A percentile compares a stretch with the other conserved stretches of the same genome.
Evolutionary conservation across 2,329 filamentous ascomycete species (phyloP).

Genomic region (Colletotrichum coccodes): DNA sequence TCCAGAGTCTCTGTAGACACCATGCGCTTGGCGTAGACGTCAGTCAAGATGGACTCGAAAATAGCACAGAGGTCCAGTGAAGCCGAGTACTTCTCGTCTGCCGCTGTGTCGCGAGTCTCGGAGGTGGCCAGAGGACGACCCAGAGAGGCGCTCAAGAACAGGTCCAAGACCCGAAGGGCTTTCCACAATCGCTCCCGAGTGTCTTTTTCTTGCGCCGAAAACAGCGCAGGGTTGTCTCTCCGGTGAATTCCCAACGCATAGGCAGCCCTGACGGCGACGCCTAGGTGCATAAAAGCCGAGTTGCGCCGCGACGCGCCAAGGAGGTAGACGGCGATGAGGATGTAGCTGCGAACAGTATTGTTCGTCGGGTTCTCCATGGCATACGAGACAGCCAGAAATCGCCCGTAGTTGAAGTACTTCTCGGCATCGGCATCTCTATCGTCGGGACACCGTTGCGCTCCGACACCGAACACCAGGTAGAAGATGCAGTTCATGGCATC

Average conservation of each 20-base stretch:
- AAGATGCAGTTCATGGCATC: constrained; percentile 34
- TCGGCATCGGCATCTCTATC: constrained; percentile 45
- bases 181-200: constrained; percentile 46
- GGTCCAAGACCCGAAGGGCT: constrained; percentile 43
- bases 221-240: constrained; percentile 40
- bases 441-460: constrained; percentile 45
- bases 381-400: constrained; percentile 43
- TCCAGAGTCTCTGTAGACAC: constrained; percentile 39
- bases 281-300: constrained; percentile 50
- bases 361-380: constrained; percentile 49
- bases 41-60: constrained; percentile 46
- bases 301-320: constrained; percentile 46
- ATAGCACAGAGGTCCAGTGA: constrained; percentile 47
- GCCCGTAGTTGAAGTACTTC: constrained; percentile 46
- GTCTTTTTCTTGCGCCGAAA: constrained; percentile 37
- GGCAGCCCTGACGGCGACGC: constrained; percentile 49
- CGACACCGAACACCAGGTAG: constrained; percentile 43
- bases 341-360: constrained; percentile 43
- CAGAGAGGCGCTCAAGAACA: constrained; percentile 46
- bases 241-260: constrained; percentile 46
- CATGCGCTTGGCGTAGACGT: constrained; percentile 46
- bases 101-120: constrained; percentile 38
- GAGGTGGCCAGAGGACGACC: constrained; percentile 45
- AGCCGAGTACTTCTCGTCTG: constrained; percentile 37
- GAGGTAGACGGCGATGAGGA: constrained; percentile 50